phyloP scores from a whole-genome alignment of 768 basidiomycete genomes.

The Lactifluus piperatus region DNA sequence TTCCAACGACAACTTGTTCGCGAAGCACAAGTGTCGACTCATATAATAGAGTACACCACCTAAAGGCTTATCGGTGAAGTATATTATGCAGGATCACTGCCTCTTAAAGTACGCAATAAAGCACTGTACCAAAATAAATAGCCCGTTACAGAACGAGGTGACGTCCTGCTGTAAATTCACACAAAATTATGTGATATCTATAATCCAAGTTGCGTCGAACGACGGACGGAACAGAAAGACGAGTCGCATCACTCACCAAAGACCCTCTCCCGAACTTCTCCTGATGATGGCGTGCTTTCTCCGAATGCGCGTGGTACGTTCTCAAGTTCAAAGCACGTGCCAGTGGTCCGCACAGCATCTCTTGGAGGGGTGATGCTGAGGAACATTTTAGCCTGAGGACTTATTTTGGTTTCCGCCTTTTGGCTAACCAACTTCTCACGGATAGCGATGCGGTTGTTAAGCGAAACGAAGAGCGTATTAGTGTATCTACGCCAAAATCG shows the following conservation, averaged over 20 bases:
- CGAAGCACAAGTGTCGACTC: too few relatives aligned
- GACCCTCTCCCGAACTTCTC: neutral
- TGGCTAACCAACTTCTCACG: neutral
- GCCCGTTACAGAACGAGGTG: neutral
- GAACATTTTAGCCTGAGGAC: neutral
- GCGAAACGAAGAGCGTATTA: conserved; percentile 4
- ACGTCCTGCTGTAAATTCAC: neutral
- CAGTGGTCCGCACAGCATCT: neutral
- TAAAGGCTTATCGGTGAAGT: too few relatives aligned
- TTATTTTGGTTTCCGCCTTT: neutral
- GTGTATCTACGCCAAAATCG: neutral
- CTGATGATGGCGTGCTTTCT: neutral
- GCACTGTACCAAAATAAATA: neutral
- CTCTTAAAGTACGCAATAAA: neutral
- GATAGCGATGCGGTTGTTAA: conserved; percentile 10
- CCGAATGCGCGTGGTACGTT: neutral
- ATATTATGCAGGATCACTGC: neutral
- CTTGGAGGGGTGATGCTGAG: neutral
- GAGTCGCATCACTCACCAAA: neutral
- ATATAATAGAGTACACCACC: too few relatives aligned
- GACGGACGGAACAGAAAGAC: too few relatives aligned
- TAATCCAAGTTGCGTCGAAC: neutral
- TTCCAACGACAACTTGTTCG: too few relatives aligned
- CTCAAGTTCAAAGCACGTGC: neutral
- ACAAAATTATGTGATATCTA: neutral